These are phyloP conservation scores for Vitis hybrid DNA, from an alignment of 177 flowering plant genomes.

Conservation along the genomic window DNA sequence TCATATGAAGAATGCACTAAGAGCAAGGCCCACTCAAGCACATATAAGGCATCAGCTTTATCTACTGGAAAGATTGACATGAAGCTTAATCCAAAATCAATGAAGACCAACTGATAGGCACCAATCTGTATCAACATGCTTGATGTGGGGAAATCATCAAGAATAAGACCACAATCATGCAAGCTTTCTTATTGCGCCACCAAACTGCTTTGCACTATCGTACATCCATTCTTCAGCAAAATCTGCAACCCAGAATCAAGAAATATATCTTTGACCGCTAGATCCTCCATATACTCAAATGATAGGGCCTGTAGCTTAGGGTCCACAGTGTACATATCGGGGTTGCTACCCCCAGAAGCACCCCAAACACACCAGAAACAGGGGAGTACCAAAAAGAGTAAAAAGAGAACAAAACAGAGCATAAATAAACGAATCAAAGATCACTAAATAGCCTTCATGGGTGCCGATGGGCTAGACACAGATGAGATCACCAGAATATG, in stretches of 20 bases:
- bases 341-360: conserved; percentile 66
- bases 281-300: conserved; percentile 82
- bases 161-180: conserved; percentile 94
- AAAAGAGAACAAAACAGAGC: too few species aligned
- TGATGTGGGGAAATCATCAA: conserved; percentile 95
- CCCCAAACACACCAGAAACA: too few species aligned
- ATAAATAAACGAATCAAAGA: too few species aligned
- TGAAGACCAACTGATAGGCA: conserved; percentile 82
- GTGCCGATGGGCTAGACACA: too few species aligned
- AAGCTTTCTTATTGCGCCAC: conserved; percentile 75
- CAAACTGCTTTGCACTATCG: conserved; percentile 79
- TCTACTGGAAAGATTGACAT: conserved; percentile 94
- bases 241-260: conserved; percentile 69
- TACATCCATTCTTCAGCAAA: conserved; percentile 55
- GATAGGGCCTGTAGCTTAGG: conserved; percentile 60
- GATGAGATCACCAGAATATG: too few species aligned
- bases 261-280: conserved; percentile 79
- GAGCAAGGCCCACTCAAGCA: conserved; percentile 86
- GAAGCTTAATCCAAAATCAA: conserved; percentile 95
- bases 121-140: conserved; percentile 70
- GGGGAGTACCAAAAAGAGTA: too few species aligned
- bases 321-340: conserved; percentile 79
- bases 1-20: conserved; percentile 99
- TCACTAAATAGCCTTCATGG: too few species aligned
- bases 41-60: conserved; percentile 94